Percentiles rank a stretch among this genome's conserved stretches.
These are phyloP conservation scores for Fraxinus americana DNA, from an alignment of 257 asterid genomes.

Conservation along the genomic window DNA sequence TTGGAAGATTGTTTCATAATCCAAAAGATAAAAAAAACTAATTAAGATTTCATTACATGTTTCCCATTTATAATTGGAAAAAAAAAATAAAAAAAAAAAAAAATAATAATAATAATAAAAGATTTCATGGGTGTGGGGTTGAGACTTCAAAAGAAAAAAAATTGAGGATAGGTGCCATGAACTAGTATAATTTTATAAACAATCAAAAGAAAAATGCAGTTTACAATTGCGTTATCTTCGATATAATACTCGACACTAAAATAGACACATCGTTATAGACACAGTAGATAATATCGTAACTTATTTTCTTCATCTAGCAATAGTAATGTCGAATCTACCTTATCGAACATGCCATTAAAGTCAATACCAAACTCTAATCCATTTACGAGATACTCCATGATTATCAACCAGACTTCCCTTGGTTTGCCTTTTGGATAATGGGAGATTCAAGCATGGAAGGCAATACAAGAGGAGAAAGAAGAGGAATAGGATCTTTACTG, in stretches of 20 bases:
- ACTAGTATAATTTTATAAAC: background rate
- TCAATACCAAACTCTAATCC: background rate
- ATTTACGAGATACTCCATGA: background rate
- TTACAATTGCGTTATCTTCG: background rate
- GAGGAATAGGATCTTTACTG: slow-evolving; percentile 59
- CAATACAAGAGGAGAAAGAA: slow-evolving; percentile 59
- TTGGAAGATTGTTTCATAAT: background rate
- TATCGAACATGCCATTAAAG: background rate
- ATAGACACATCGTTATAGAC: background rate
- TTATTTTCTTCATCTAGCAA: background rate
- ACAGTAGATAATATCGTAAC: background rate
- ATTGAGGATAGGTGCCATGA: background rate
- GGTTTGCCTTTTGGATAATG: slow-evolving; percentile 27
- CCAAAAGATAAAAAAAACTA: background rate
- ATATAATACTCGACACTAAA: background rate
- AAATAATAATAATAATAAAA: too few species aligned
- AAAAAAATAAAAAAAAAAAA: too few species aligned
- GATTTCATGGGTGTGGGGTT: too few species aligned
- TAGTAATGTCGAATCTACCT: background rate
- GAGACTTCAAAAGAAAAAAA: background rate
- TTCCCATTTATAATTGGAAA: background rate
- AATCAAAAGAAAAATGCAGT: background rate
- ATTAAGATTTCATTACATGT: background rate
- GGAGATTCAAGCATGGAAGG: slow-evolving; percentile 53
- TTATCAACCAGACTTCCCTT: slow-evolving; percentile 24